Evolutionary conservation across 2,329 filamentous ascomycete species (phyloP).

Genomic region (Rasamsonia emersonii): DNA sequence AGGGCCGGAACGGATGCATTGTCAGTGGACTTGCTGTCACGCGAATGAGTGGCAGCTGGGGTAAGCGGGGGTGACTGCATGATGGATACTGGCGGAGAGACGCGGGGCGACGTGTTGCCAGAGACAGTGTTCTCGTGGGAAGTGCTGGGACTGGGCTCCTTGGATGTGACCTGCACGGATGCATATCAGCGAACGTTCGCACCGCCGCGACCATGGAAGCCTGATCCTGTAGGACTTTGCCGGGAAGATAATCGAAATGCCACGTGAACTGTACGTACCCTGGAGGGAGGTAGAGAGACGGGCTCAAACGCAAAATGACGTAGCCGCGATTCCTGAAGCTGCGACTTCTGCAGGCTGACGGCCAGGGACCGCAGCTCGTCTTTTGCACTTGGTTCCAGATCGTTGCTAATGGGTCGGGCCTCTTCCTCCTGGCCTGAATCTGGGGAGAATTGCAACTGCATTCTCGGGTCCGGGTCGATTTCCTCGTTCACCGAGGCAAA

Average conservation of each 20-base stretch:
- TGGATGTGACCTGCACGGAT: conserved; percentile 31
- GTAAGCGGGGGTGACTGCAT: conserved; percentile 86
- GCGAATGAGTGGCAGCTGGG: conserved; percentile 64
- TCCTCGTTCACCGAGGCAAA: conserved; percentile 65
- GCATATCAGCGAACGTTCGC: conserved; percentile 1
- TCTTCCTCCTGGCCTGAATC: conserved; percentile 2
- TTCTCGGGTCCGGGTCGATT: conserved; percentile 46
- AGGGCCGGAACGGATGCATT: conserved; percentile 22
- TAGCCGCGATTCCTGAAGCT: conserved; percentile 73
- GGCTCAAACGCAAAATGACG: conserved; percentile 85
- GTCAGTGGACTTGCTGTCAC: conserved; percentile 38
- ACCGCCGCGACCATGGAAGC: background rate
- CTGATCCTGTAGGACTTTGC: background rate
- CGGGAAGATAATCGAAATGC: background rate
- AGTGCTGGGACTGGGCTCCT: conserved; percentile 55
- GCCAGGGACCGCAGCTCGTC: conserved; percentile 66
- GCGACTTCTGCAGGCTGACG: conserved; percentile 61
- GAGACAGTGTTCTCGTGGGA: conserved; percentile 50
- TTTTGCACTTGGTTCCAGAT: conserved; percentile 34
- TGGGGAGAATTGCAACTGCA: conserved; percentile 13
- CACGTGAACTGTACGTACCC: conserved; percentile 24
- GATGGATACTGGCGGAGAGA: conserved; percentile 59
- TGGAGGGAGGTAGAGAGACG: conserved; percentile 64
- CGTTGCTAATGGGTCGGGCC: conserved; percentile 14
- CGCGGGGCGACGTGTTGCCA: conserved; percentile 55